Conservation (phyloP, 2,329 filamentous ascomycete species). For the Shiraia sp. region DNA sequence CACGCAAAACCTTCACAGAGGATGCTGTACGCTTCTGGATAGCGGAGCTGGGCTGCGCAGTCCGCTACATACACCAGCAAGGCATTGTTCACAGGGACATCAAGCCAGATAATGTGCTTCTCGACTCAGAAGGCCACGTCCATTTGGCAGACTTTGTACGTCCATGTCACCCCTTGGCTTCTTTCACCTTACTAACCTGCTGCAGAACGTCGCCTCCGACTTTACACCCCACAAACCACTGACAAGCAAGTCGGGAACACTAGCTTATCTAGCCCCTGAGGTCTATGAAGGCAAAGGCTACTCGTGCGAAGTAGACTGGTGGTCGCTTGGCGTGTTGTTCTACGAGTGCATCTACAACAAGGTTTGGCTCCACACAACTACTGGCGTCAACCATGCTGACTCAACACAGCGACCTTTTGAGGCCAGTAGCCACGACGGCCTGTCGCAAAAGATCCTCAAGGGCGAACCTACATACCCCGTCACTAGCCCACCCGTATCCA, state of each 20-base stretch:
- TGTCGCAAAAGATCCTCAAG: constrained; percentile 79
- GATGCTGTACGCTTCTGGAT: constrained; percentile 98
- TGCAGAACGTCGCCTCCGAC: constrained; percentile 93
- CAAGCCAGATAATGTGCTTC: constrained; percentile 48
- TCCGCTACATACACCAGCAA: constrained; percentile 59
- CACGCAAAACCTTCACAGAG: constrained; percentile 95
- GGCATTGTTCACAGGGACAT: constrained; percentile 49
- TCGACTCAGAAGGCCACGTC: constrained; percentile 66
- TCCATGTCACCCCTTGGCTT: constrained; percentile 13
- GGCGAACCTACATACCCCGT: constrained; percentile 87
- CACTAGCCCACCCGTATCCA: constrained; percentile 86
- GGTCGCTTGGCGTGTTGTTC: constrained; percentile 96
- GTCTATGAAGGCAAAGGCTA: constrained; percentile 93
- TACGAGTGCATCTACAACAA: constrained; percentile 99
- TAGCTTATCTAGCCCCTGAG: constrained; percentile 94
- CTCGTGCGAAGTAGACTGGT: constrained; percentile 92
- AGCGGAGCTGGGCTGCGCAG: constrained; percentile 85
- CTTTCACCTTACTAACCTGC: constrained; percentile 40
- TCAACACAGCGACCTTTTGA: constrained; percentile 80
- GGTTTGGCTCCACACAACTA: constrained; percentile 57
- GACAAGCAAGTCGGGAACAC: constrained; percentile 93
- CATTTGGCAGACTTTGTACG: constrained; percentile 96
- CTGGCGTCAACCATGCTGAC: constrained; percentile 1
- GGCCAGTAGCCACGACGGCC: constrained; percentile 78
- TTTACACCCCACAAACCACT: constrained; percentile 79